phyloP scores from a whole-genome alignment of 495 filamentous ascomycete genomes.

The Penicillium turbatum region DNA sequence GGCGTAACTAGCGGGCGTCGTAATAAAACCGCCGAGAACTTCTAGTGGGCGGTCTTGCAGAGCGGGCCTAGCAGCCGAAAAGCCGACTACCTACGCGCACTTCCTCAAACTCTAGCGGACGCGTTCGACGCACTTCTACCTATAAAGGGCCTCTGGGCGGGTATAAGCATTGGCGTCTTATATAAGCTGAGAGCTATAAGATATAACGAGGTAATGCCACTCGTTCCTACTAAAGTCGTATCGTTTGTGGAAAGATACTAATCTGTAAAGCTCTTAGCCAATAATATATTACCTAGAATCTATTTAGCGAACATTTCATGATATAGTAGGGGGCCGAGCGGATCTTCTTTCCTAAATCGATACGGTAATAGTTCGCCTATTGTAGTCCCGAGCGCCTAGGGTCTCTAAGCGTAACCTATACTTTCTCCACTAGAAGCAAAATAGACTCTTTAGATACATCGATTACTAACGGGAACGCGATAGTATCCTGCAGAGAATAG shows the following conservation, averaged over 20 bases:
- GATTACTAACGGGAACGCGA: not conserved
- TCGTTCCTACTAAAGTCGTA: not conserved
- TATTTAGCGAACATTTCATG: conserved; percentile 1
- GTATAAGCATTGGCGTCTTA: conserved; percentile 12
- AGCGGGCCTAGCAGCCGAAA: conserved; percentile 4
- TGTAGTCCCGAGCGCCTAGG: conserved; percentile 3
- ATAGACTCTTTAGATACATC: conserved; percentile 4
- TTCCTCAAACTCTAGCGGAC: not conserved
- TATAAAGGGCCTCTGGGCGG: conserved; percentile 3
- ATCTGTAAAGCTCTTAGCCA: conserved; percentile 1
- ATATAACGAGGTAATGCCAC: conserved; percentile 5
- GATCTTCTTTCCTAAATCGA: conserved; percentile 1
- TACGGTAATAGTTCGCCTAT: not conserved
- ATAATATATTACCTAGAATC: conserved; percentile 6
- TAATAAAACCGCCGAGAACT: conserved; percentile 1
- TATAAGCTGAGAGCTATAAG: conserved; percentile 14
- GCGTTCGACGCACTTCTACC: conserved; percentile 10
- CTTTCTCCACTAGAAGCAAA: not conserved
- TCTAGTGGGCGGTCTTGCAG: conserved; percentile 8
- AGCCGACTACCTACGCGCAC: not conserved
- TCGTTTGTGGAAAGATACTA: not conserved
- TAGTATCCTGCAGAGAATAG: not conserved
- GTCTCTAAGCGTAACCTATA: conserved; percentile 1
- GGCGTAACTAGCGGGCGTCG: not conserved
- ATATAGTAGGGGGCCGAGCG: not conserved